Conservation (phyloP, 2,329 filamentous ascomycete genomes). For the Talaromyces rugulosus region DNA sequence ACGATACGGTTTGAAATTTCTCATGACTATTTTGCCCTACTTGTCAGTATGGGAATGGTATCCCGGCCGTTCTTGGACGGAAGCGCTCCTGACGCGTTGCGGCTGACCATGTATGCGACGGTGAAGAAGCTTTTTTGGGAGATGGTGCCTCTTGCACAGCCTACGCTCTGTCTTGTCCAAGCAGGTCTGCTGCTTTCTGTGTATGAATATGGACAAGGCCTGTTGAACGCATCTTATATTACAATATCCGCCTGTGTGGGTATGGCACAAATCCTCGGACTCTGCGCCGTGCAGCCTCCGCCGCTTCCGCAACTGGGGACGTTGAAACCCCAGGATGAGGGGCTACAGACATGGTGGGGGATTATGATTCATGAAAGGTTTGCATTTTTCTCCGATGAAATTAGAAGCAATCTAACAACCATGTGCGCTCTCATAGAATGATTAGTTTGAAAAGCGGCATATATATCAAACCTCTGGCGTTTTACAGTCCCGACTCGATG, state of each 20-base stretch:
- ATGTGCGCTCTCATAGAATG: neutral
- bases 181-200: conserved; percentile 7
- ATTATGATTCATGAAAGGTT: conserved; percentile 10
- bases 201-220: conserved; percentile 10
- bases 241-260: conserved; percentile 7
- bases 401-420: neutral
- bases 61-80: conserved; percentile 1
- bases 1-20: neutral
- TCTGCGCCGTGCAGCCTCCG: neutral
- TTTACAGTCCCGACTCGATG: neutral
- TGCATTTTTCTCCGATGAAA: neutral
- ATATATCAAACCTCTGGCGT: conserved; percentile 1
- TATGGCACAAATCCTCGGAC: conserved; percentile 7
- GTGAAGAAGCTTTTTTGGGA: conserved; percentile 11
- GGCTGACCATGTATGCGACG: neutral
- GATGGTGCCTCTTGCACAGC: neutral
- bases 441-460: conserved; percentile 10
- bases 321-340: neutral
- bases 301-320: conserved; percentile 2
- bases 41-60: conserved; percentile 8
- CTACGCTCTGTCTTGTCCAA: conserved; percentile 2
- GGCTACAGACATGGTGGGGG: conserved; percentile 6
- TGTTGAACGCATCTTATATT: conserved; percentile 6
- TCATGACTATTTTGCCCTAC: conserved; percentile 1
- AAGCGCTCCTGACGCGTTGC: conserved; percentile 1